A percentile compares a stretch with the other conserved stretches of the same genome.
Evolutionary conservation across 441 rosid species (phyloP).

Genomic region (Syzygium malaccense): DNA sequence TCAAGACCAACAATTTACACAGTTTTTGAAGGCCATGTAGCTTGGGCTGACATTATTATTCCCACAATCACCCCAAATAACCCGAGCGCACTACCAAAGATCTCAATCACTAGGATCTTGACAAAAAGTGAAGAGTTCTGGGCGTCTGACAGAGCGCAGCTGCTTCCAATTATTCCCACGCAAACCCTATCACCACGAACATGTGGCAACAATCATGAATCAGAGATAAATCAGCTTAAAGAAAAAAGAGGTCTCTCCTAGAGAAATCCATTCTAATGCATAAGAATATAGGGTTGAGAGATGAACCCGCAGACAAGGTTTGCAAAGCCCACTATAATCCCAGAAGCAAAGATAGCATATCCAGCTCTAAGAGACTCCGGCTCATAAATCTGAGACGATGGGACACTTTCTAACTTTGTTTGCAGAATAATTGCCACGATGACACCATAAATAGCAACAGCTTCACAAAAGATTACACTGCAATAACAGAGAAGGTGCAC

Average conservation of each 20-base stretch:
- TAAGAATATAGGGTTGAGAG: slow-evolving; percentile 15
- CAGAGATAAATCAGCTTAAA: neutral
- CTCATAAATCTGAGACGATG: slow-evolving; percentile 45
- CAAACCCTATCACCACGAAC: slow-evolving; percentile 50
- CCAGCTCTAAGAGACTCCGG: slow-evolving; percentile 97
- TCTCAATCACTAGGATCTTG: slow-evolving; percentile 97
- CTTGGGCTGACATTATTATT: slow-evolving; percentile 99
- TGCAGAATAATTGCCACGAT: slow-evolving; percentile 94
- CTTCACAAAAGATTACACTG: slow-evolving; percentile 98
- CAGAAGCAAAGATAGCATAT: slow-evolving; percentile 95
- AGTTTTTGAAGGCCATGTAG: slow-evolving; percentile 77
- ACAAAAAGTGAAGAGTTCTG: slow-evolving; percentile 95
- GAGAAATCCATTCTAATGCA: neutral
- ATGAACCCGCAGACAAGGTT: slow-evolving; percentile 95
- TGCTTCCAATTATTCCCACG: slow-evolving; percentile 97
- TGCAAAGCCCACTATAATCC: slow-evolving; percentile 95
- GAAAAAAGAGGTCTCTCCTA: neutral
- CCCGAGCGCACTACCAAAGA: slow-evolving; percentile 96
- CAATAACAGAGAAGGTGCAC: slow-evolving; percentile 5
- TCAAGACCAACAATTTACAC: slow-evolving; percentile 12
- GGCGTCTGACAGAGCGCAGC: slow-evolving; percentile 96
- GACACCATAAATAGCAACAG: slow-evolving; percentile 97
- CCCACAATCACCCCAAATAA: slow-evolving; percentile 97
- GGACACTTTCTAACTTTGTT: slow-evolving; percentile 94
- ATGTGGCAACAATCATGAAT: neutral